phyloP scores from a whole-genome alignment of 768 basidiomycete genomes.

The Coprinopsis sp. region DNA sequence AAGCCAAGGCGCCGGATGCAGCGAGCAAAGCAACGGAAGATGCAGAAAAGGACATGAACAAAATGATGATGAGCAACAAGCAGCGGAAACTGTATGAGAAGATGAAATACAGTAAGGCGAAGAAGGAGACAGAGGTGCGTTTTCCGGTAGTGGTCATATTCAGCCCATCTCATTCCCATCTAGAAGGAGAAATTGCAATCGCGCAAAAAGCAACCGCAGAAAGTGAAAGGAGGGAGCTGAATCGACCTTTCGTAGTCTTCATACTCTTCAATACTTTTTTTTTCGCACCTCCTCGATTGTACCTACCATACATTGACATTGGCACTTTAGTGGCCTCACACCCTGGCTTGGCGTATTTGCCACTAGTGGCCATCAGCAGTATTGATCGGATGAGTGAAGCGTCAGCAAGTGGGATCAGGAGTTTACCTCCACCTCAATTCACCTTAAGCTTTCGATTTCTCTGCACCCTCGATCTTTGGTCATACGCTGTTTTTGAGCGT shows the following conservation, averaged over 20 bases:
- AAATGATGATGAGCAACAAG: constrained; percentile 97
- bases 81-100: constrained; percentile 90
- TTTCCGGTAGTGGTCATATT: background rate
- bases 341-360: no score
- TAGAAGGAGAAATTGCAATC: constrained; percentile 60
- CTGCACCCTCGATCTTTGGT: no score
- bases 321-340: no score
- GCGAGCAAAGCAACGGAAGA: constrained; percentile 29
- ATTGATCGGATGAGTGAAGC: no score
- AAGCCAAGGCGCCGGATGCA: constrained; percentile 30
- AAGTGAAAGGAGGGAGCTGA: constrained; percentile 18
- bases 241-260: constrained; percentile 3
- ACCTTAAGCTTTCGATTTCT: no score
- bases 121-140: constrained; percentile 75
- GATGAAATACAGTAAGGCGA: constrained; percentile 83
- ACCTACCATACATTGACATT: no score
- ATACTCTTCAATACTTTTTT: background rate
- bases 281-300: no score
- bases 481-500: no score
- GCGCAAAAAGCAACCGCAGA: constrained; percentile 52
- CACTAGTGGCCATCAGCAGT: no score
- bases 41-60: constrained; percentile 83
- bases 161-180: constrained; percentile 4
- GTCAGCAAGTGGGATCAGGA: no score
- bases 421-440: no score